Evolutionary conservation across 768 basidiomycete species (phyloP), one percentile per base, ranked within the genome.

Genomic region (Vararia minispora): DNA sequence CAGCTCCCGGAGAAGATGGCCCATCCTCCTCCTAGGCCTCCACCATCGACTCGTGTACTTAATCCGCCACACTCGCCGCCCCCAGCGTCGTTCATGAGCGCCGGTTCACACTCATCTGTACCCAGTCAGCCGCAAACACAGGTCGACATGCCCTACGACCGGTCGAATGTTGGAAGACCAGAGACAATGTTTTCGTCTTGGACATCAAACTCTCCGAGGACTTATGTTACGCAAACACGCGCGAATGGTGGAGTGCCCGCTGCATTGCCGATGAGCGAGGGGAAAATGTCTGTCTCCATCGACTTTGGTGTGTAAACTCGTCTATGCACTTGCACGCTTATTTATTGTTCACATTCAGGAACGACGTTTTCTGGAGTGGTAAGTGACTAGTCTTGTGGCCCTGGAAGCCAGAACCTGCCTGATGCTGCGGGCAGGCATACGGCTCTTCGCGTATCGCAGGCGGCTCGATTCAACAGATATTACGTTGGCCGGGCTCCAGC

Each of bases 321-420:
- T 33, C n/a, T 7, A 16, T 23, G 11, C 7, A 4, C 30, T 18
- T 23, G 6, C 25, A 16, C 26, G 13, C 35, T 13, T 31, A 17
- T 16, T 45, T 24, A 56, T 35, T 21, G 28, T 41, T 40, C 10
- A 33, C 35, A 26, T 35, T 25, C 48, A 87, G 85, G 85, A 58
- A 88, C 86, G 2, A 89, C 84, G 4, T 88, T 87, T 60, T 87
- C 85, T 18, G 86, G 86, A 43, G 79, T 89, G 42, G 85, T 86
- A 56, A 60, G 83, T 71, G n/a, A 33, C 31, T 32, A 24, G 28
- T 24, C 23, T 21, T 35, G 16, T 14, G 16, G 17, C 31, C 13
- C 14, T 5, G 6, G 21, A 17, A 22, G 26, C 39, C 39, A 27
- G 6, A 12, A 18, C 24, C 29, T 33, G 23, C 16, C 33, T 9